Base-by-base conservation (phyloP, 2,329 filamentous ascomycete genomes). In the Exophiala sideris region DNA sequence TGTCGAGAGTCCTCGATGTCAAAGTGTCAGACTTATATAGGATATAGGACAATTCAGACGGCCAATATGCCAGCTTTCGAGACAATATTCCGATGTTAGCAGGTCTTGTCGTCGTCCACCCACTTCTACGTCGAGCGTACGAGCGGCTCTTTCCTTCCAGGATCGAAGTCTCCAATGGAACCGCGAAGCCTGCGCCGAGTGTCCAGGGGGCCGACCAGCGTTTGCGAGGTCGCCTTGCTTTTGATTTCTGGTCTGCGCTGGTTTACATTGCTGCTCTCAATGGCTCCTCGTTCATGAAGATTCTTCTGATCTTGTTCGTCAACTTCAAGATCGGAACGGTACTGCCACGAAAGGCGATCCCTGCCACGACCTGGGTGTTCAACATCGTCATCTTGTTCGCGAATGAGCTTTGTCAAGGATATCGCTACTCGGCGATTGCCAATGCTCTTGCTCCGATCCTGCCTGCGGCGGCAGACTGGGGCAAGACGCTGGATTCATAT, bases 381-480 rank as follows among this genome's bases (percentile, higher is more conserved):
- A 96, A 96, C 65, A 82, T 99, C 51, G 79, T 78, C 21, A 87
- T 85, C 3, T 75, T 99, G 34, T 97, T 99, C 67, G 85, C 89
- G 49, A 99, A 99, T 67, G 94, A 99, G 70, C 73, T 96, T 5
- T 84, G 78, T 48, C 74, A 80, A 45, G 94, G 94, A 3, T 99
- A 95, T 68, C 84, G 74, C 10, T 87, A 90, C 58, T 80, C 79
- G 11, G 75, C 77, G 18, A 77, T 95, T 4, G 83, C 85, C 1
- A 70, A 72, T 40, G 68, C 79, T 44, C 67, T 87, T 36, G 73
- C 70, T 9, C 69, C 72, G 4, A 65, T 68, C 18, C 66, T 71
- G 8, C 73, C 76, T 6, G 54, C 69, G 2, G 67, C 85, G 36
- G 74, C 81, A 33, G 75, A 77, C 16, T 86, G 86, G 77, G 91